phyloP scores from a whole-genome alignment of 345 rosid species.

The Theobroma cacao region DNA sequence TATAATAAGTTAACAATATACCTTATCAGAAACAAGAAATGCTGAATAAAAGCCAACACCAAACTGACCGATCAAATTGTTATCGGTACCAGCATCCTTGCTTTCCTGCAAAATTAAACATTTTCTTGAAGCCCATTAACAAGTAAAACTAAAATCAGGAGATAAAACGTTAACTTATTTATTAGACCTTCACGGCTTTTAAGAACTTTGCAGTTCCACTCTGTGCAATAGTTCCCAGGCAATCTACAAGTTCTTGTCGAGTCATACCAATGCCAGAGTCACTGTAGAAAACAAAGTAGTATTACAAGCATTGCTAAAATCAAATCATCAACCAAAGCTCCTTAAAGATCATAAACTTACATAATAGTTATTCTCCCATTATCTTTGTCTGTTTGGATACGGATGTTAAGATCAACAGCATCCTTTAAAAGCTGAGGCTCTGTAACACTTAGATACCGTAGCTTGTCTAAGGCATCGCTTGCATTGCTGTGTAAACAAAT shows the following conservation, averaged over 20 bases:
- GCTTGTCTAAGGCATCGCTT: conserved; percentile 96
- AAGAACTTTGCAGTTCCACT: conserved; percentile 98
- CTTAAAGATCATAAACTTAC: conserved; percentile 36
- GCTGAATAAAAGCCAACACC: conserved; percentile 99
- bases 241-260: conserved; percentile 82
- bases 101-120: conserved; percentile 60
- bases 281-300: conserved; percentile 39
- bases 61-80: conserved; percentile 92
- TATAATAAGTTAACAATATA: conserved; percentile 21
- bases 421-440: conserved; percentile 72
- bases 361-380: conserved; percentile 73
- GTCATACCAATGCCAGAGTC: conserved; percentile 98
- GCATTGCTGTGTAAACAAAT: conserved; percentile 65
- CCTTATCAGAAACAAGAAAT: conserved; percentile 87
- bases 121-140: conserved; percentile 15
- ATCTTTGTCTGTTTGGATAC: conserved; percentile 81
- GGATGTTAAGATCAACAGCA: conserved; percentile 74
- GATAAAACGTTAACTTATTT: not conserved
- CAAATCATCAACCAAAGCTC: not conserved
- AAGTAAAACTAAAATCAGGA: not conserved
- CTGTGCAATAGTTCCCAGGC: conserved; percentile 97
- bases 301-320: not conserved
- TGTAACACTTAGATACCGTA: conserved; percentile 84
- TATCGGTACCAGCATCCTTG: conserved; percentile 77
- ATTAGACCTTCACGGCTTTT: conserved; percentile 78